Conservation (phyloP, 176 grass and related monocot genomes). For the Tillandsia leiboldiana region DNA sequence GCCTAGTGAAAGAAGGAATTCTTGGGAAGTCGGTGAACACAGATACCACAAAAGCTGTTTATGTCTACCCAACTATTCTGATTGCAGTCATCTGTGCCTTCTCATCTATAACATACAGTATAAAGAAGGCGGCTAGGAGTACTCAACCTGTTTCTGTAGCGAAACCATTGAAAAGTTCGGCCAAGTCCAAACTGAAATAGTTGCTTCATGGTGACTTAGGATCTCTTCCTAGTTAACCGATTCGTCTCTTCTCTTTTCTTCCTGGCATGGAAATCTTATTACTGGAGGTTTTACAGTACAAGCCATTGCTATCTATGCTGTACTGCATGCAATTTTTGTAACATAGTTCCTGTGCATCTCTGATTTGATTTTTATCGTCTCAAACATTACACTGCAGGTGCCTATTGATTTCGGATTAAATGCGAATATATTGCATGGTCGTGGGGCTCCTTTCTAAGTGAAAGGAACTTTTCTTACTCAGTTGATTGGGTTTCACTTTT, state of each 20-base stretch:
- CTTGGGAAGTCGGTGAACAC: constrained; percentile 54
- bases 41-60: constrained; percentile 41
- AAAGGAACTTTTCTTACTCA: background rate
- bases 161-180: constrained; percentile 78
- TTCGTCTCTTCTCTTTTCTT: constrained; percentile 21
- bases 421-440: background rate
- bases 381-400: background rate
- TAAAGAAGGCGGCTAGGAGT: constrained; percentile 46
- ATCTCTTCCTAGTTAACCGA: background rate
- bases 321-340: constrained; percentile 25
- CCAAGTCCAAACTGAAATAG: constrained; percentile 98
- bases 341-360: background rate
- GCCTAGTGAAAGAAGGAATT: constrained; percentile 77
- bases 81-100: constrained; percentile 70
- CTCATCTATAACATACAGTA: constrained; percentile 66
- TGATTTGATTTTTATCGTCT: background rate
- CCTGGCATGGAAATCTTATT: constrained; percentile 4
- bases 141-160: constrained; percentile 51
- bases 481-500: background rate
- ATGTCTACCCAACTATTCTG: constrained; percentile 81
- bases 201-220: background rate
- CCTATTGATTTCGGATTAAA: background rate
- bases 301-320: background rate
- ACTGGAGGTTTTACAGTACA: constrained; percentile 13
- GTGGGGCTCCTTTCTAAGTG: constrained; percentile 6